Evolutionary conservation across 495 filamentous ascomycete genomes (phyloP).

Genomic region (Penicillium verhagenii): DNA sequence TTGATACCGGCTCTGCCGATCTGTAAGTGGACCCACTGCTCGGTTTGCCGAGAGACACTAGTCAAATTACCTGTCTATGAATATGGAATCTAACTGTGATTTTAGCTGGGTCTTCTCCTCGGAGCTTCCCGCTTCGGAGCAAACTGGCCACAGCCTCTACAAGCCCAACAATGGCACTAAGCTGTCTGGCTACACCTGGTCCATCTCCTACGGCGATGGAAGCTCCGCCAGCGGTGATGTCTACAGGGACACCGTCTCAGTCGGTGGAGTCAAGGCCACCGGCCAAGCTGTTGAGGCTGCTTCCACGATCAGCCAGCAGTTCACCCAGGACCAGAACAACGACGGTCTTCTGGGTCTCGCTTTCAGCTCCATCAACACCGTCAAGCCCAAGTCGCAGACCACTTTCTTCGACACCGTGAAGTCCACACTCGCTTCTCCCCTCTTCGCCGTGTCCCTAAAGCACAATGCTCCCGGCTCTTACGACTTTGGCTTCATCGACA

Average conservation of each 20-base stretch:
- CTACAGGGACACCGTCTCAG: conserved; percentile 65
- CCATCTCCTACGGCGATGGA: conserved; percentile 70
- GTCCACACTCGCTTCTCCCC: conserved; percentile 50
- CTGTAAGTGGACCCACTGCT: conserved; percentile 49
- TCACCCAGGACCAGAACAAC: conserved; percentile 56
- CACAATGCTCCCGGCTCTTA: conserved; percentile 62
- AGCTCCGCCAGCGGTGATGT: conserved; percentile 64
- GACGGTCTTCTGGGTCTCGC: conserved; percentile 73
- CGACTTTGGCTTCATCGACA: conserved; percentile 75
- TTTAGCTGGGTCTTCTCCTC: conserved; percentile 54
- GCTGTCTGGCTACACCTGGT: conserved; percentile 58
- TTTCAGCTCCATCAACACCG: conserved; percentile 70
- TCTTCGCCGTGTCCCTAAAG: conserved; percentile 71
- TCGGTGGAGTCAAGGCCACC: conserved; percentile 62
- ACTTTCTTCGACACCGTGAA: conserved; percentile 77
- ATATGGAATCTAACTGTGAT: neutral
- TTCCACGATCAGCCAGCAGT: conserved; percentile 55
- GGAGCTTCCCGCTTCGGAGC: conserved; percentile 43
- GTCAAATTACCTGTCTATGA: too few relatives aligned
- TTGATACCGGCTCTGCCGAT: conserved; percentile 77
- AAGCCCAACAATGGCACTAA: conserved; percentile 52
- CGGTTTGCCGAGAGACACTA: too few relatives aligned
- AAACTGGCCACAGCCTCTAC: conserved; percentile 63
- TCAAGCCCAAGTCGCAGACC: conserved; percentile 56
- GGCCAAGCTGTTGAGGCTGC: conserved; percentile 72